Conservation (phyloP, 106 monocot species). For the Platanthera zijinensis region DNA sequence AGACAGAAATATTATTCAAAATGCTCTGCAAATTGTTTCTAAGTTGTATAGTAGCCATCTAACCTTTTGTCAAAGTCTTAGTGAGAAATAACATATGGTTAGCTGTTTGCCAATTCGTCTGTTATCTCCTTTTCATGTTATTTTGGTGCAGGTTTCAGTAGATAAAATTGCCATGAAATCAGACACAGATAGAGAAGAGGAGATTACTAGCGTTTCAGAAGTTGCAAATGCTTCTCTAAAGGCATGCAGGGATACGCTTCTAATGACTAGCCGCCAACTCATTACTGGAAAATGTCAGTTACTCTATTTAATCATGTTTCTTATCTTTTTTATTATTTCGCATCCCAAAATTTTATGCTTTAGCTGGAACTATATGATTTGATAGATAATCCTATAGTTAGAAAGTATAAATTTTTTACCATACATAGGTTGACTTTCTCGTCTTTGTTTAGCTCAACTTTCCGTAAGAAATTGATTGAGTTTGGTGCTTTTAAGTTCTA, state of each 20-base stretch:
- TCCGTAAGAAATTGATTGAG: background rate
- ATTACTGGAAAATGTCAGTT: constrained; percentile 73
- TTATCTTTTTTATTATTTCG: background rate
- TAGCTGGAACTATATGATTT: background rate
- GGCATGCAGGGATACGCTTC: constrained; percentile 73
- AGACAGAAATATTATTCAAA: background rate
- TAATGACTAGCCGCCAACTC: constrained; percentile 83
- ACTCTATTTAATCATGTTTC: background rate
- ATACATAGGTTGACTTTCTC: background rate
- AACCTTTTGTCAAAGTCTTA: background rate
- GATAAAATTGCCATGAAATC: constrained; percentile 81
- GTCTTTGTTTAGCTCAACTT: background rate
- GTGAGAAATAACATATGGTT: background rate
- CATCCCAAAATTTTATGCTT: background rate
- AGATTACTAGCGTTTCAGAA: constrained; percentile 66
- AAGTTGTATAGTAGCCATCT: background rate
- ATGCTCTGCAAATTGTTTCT: background rate
- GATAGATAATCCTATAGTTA: background rate
- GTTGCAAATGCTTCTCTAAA: constrained; percentile 58
- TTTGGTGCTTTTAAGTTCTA: background rate
- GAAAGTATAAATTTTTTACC: background rate
- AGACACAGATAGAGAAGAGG: constrained; percentile 55
- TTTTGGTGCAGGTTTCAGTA: constrained; percentile 57
- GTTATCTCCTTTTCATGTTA: background rate
- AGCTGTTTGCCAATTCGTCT: background rate